These are phyloP conservation scores for Sarcocystis neurona DNA, from an alignment of 169 alveolate genomes.

Conservation along the genomic window DNA sequence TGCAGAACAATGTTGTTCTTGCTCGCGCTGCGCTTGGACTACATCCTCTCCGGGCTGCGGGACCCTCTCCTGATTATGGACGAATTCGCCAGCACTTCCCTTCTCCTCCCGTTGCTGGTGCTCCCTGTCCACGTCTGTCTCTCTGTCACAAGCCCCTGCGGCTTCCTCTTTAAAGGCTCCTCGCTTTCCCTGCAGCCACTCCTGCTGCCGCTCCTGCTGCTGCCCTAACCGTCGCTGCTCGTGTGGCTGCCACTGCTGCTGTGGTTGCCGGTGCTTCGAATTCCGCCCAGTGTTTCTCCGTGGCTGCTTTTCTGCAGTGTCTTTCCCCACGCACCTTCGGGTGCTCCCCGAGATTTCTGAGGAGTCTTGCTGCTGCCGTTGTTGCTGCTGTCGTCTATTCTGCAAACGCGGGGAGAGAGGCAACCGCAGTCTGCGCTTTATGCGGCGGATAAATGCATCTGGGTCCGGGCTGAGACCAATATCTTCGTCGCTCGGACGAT, in stretches of 20 bases:
- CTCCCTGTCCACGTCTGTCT: too few species aligned
- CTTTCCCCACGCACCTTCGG: not conserved
- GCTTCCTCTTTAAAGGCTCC: too few species aligned
- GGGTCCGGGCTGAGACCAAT: not conserved
- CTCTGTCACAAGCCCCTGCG: too few species aligned
- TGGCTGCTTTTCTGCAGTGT: not conserved
- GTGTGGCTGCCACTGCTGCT: not conserved
- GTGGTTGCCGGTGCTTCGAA: not conserved
- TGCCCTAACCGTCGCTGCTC: not conserved
- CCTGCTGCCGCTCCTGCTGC: too few species aligned
- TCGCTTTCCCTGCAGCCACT: too few species aligned
- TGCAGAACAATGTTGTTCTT: too few species aligned
- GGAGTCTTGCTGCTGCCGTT: not conserved
- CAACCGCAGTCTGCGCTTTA: not conserved
- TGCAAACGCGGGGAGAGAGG: not conserved
- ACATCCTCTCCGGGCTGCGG: too few species aligned
- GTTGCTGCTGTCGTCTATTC: not conserved
- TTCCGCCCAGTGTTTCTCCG: not conserved
- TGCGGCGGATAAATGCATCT: not conserved
- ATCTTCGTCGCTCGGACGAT: not conserved
- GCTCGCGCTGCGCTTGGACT: too few species aligned
- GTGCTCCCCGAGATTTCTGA: not conserved
- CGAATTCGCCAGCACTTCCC: too few species aligned
- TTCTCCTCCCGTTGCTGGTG: too few species aligned
- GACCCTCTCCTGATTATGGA: too few species aligned